Percentiles rank a stretch among this genome's conserved stretches.
phyloP scores from a whole-genome alignment of 179 eudicot genomes.

The Carnegiea gigantea region DNA sequence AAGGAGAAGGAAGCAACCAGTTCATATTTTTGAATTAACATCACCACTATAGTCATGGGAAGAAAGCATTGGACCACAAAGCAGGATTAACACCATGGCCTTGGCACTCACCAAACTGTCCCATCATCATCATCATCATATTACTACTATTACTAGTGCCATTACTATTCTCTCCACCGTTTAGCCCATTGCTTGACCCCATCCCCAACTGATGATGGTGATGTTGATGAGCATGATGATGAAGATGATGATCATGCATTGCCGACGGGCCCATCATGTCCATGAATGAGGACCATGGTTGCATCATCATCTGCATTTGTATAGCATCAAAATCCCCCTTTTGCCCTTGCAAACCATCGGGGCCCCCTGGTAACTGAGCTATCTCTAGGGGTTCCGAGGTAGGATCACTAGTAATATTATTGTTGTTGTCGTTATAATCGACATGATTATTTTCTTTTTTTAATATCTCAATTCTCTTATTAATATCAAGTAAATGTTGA shows the following conservation, averaged over 20 bases:
- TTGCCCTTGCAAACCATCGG: constrained; percentile 12
- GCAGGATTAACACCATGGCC: constrained; percentile 24
- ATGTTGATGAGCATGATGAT: constrained; percentile 6
- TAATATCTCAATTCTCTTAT: constrained; percentile 20
- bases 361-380: neutral
- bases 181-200: neutral
- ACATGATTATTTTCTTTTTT: constrained; percentile 11
- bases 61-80: constrained; percentile 27
- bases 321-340: constrained; percentile 20
- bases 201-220: constrained; percentile 17
- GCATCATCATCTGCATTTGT: constrained; percentile 32
- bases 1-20: neutral
- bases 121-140: constrained; percentile 32
- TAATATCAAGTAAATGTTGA: constrained; percentile 35
- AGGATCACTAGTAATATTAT: neutral
- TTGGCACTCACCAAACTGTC: constrained; percentile 36
- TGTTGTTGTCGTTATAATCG: neutral
- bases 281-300: constrained; percentile 39
- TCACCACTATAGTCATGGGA: constrained; percentile 19
- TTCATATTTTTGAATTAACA: neutral
- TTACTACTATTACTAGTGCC: constrained; percentile 16
- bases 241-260: constrained; percentile 12
- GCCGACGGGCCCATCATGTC: constrained; percentile 30
- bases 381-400: neutral
- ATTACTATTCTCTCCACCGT: constrained; percentile 11